Percentiles rank a stretch among this genome's conserved stretches.
These are phyloP conservation scores for Hypoxylon crocopeplum DNA, from an alignment of 495 filamentous ascomycete species.

Conservation along the genomic window DNA sequence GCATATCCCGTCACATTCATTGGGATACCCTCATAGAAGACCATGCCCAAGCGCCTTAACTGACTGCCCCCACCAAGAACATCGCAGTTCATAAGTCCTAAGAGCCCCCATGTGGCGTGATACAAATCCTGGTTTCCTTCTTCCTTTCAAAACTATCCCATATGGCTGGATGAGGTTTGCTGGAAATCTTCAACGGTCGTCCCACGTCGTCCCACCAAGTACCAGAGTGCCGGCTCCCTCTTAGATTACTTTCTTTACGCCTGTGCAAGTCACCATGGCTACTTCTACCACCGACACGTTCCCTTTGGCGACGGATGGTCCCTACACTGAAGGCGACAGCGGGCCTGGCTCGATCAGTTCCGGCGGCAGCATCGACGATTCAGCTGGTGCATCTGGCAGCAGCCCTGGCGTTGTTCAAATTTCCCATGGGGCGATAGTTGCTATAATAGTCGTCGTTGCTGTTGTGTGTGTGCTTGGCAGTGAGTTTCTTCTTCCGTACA, in stretches of 20 bases:
- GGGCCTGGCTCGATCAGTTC: constrained; percentile 33
- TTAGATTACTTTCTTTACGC: constrained; percentile 17
- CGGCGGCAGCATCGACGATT: constrained; percentile 43
- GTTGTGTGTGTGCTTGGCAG: constrained; percentile 64
- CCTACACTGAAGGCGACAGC: constrained; percentile 37
- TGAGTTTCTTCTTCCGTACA: constrained; percentile 38
- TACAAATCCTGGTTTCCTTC: constrained; percentile 29
- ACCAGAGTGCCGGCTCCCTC: constrained; percentile 24
- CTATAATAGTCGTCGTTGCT: constrained; percentile 67
- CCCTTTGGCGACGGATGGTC: constrained; percentile 46
- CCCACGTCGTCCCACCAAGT: constrained; percentile 33
- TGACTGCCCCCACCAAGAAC: constrained; percentile 1
- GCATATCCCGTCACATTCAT: constrained; percentile 31
- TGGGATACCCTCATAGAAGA: constrained; percentile 3
- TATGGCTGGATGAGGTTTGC: constrained; percentile 34
- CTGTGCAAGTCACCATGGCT: constrained; percentile 33
- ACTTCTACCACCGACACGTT: constrained; percentile 30
- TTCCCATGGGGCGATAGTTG: constrained; percentile 65
- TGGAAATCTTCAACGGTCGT: constrained; percentile 29
- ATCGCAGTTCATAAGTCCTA: constrained; percentile 32
- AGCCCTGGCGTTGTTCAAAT: constrained; percentile 57
- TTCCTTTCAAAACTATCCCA: constrained; percentile 13
- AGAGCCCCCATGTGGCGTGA: constrained; percentile 34
- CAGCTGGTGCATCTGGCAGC: constrained; percentile 62
- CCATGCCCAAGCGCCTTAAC: constrained; percentile 25